Base-by-base conservation (phyloP, 2,329 filamentous ascomycete genomes). In the Diaporthe citriasiana region DNA sequence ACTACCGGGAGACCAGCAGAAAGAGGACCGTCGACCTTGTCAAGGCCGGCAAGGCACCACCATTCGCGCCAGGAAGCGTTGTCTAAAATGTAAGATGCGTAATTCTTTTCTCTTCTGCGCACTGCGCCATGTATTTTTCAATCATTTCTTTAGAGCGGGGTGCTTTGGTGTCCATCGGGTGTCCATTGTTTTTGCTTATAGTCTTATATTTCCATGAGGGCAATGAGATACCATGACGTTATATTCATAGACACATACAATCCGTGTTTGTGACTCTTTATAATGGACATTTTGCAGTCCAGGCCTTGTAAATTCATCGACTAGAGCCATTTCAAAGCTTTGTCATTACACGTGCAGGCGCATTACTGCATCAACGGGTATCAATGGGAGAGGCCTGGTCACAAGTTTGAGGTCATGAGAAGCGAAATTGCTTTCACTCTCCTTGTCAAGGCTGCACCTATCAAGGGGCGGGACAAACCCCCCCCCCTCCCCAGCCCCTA, bases 31-130 rank as follows among this genome's bases (percentile, higher is more conserved):
- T 63, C 33, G 73, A 66, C 50, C 60, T 73, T 53, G 72, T 74
- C 66, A 70, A 50, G 65, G 55, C 56, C 33, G 69, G 70, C 1
- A 79, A 71, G 63, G 73, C 75, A 66, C 74, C 66, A 40, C 74
- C 76, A 50, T 71, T 77, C 75, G 78, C 77, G 10, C 76, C 78
- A 10, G 79, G 79, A 6, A 81, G 79, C 72, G 73, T 81, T 38
- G 79, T 81, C 4, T 78, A 33, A 68, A 19, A 17, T 53, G 59
- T 53, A 53, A 53, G 45, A 27, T 53, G 13, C 35, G 30, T 38
- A 17, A 17, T 38, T 25, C 3, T 22, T 12, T 68, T 68, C 33
- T 53, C 47, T 53, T 68, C 63, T 68, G 63, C 63, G 63, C 63
- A 30, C 40, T 22, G 63, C 47, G 63, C 47, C 63, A 38, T 68